phyloP scores from a whole-genome alignment of 257 asterid species.

The Primulina tabacum region DNA sequence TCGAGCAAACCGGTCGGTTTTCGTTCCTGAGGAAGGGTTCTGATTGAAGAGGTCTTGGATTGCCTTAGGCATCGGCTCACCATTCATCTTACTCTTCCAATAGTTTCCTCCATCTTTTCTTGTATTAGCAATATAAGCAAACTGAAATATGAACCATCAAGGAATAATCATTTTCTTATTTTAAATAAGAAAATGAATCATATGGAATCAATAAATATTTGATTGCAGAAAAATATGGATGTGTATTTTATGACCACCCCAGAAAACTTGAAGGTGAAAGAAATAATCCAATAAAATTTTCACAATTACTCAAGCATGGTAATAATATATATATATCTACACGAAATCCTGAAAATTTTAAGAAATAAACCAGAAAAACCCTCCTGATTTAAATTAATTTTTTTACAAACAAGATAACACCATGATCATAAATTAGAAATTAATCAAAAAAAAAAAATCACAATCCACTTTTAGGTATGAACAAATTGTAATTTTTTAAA shows the following conservation, averaged over 20 bases:
- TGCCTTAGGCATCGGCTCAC: conserved; percentile 61
- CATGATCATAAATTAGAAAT: neutral
- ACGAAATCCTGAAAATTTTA: too few relatives aligned
- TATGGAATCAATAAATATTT: neutral
- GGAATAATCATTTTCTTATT: too few relatives aligned
- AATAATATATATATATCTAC: too few relatives aligned
- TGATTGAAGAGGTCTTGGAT: conserved; percentile 38
- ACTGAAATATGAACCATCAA: conserved; percentile 16
- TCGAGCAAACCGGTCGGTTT: conserved; percentile 31
- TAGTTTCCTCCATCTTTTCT: conserved; percentile 46
- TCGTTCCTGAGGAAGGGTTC: neutral
- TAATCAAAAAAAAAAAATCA: too few relatives aligned
- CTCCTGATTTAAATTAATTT: too few relatives aligned
- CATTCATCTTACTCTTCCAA: conserved; percentile 60
- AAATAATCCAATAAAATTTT: too few relatives aligned
- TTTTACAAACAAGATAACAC: neutral
- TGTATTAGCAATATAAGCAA: conserved; percentile 33
- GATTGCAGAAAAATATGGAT: neutral
- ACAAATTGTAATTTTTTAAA: too few relatives aligned
- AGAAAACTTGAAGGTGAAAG: too few relatives aligned
- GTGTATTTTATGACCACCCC: neutral
- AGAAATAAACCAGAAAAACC: too few relatives aligned
- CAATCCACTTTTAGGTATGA: neutral
- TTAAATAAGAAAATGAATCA: neutral
- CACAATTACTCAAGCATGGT: too few relatives aligned